Base-by-base conservation (phyloP, 2,329 filamentous ascomycete species). In the Plenodomus tracheiphilus region DNA sequence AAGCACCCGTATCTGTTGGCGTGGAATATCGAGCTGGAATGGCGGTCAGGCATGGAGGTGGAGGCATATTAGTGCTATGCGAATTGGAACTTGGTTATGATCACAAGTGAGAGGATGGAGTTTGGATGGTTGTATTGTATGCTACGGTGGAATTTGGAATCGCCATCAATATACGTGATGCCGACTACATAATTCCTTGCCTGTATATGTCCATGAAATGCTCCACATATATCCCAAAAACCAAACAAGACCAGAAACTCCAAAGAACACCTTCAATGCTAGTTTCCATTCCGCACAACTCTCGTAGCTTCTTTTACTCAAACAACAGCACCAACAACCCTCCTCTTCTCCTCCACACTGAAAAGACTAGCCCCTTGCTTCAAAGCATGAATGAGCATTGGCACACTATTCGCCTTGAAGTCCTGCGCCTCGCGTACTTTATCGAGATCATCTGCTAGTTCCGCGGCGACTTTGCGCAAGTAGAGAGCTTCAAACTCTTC, bases 21-120 rank as follows among this genome's bases (percentile, higher is more conserved):
- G 0, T 99, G 95, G 95, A 87, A 91, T 62, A 87, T 97, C 52
- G 82, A 88, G 22, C 79, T 99, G 49, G 90, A 97, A 66, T 97
- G 93, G 89, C 83, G 88, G 59, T 92, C 61, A 7, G 63, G 64
- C 5, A 49, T 69, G 48, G 64, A 66, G n/a, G 54, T 68, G 0
- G 65, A 66, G 39, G 60, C 59, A n/a, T 58, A 62, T 48, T 65
- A 25, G 22, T 5, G 10, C 22, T 25, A 25, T 10, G 22, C 22
- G 22, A 10, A 10, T 10, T 25, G 22, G 5, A n/a, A n/a, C n/a
- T n/a, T n/a, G n/a, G n/a, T n/a, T n/a, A n/a, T n/a, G n/a, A n/a
- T n/a, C n/a, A n/a, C n/a, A n/a, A n/a, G n/a, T n/a, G n/a, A n/a
- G n/a, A n/a, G n/a, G 54, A 59, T 25, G 6, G 22, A 6, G 22